Base-by-base conservation (phyloP, 2,329 filamentous ascomycete genomes). In the Cercospora sp. region DNA sequence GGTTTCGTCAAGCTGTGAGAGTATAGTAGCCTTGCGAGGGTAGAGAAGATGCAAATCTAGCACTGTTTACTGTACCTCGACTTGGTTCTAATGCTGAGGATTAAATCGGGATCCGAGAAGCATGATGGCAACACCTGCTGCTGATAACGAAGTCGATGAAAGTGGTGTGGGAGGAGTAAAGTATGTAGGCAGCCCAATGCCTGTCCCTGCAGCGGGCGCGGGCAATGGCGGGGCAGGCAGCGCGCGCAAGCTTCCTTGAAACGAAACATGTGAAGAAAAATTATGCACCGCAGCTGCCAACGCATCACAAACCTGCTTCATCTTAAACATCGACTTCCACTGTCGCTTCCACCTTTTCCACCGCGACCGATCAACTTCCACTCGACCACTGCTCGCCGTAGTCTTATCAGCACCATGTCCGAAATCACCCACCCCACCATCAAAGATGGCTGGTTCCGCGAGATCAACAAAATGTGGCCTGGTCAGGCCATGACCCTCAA, bases 361-460 rank as follows among this genome's bases (percentile, higher is more conserved):
- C 30, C 53, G 13, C 53, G 16, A 21, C n/a, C 28, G 24, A 16
- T 16, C 18, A 28, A 37, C 30, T 37, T 34, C 30, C 30, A 24
- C 9, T n/a, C 55, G 1, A 59, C 30, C 55, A 12, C 28, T 30
- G 30, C n/a, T 34, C n/a, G 12, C 24, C 49, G 49, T 30, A 30
- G 6, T 55, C 49, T 55, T 16, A 30, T 59, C 32, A 43, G 7
- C 62, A 72, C 68, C 77, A 92, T 92, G 90, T 82, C 84, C 81
- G 87, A 91, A 79, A 87, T 91, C 81, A 86, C 85, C 74, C 90
- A 92, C 86, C 88, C 89, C 80, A 92, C 90, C 79, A 92, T 92
- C 85, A 87, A 91, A 84, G 95, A 98, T 97, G 95, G 94, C 85
- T 99, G 95, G 95, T 99, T 99, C 91, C 92, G 93, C 82, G 95